Evolutionary conservation across 2,329 filamentous ascomycete genomes (phyloP).

Genomic region (Gnomoniopsis smithogilvyi): DNA sequence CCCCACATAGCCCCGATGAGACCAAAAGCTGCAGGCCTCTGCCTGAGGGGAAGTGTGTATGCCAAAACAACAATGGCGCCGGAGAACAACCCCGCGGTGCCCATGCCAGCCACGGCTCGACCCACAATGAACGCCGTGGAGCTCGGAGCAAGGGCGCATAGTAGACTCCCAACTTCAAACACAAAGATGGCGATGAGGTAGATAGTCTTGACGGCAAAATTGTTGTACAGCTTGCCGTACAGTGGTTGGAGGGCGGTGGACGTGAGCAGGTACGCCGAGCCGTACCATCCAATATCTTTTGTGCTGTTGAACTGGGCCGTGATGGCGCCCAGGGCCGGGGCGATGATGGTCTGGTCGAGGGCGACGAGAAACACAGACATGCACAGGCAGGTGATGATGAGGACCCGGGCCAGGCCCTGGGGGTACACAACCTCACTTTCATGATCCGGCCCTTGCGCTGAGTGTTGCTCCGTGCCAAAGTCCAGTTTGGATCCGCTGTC

Average conservation of each 20-base stretch:
- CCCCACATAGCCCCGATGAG: conserved; percentile 55
- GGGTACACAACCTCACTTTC: conserved; percentile 33
- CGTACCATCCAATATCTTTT: conserved; percentile 52
- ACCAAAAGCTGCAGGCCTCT: conserved; percentile 52
- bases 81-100: conserved; percentile 48
- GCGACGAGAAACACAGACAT: conserved; percentile 48
- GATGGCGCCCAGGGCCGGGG: conserved; percentile 50
- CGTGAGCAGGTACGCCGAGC: conserved; percentile 45
- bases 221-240: conserved; percentile 48
- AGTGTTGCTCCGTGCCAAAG: neutral
- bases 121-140: conserved; percentile 50
- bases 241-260: conserved; percentile 47
- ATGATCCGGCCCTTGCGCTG: neutral
- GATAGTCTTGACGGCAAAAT: conserved; percentile 45
- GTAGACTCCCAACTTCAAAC: conserved; percentile 31
- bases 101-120: conserved; percentile 49
- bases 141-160: conserved; percentile 40
- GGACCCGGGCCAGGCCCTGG: conserved; percentile 32
- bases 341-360: conserved; percentile 50
- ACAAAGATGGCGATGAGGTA: conserved; percentile 37
- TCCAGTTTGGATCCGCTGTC: neutral
- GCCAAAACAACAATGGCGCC: conserved; percentile 47
- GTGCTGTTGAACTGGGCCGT: conserved; percentile 41
- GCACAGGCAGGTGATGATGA: conserved; percentile 42
- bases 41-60: conserved; percentile 48